Conservation (phyloP, 2,329 filamentous ascomycete species). For the Paracamarosporium sp. region DNA sequence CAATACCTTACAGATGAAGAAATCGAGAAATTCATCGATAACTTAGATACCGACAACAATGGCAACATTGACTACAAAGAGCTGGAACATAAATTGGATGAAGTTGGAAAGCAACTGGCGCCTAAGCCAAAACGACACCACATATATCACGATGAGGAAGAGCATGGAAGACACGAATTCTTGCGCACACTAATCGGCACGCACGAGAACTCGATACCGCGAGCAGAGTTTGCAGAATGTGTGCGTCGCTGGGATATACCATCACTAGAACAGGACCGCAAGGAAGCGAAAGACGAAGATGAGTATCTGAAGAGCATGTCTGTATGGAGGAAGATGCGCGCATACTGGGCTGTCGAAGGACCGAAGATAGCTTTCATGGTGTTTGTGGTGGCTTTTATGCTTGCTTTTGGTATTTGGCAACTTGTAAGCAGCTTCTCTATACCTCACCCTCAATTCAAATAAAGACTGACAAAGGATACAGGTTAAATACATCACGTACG, state of each 20-base stretch:
- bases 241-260: conserved; percentile 58
- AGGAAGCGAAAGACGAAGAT: conserved; percentile 55
- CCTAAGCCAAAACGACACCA: conserved; percentile 56
- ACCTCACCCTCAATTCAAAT: background rate
- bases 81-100: conserved; percentile 60
- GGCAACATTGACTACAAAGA: conserved; percentile 61
- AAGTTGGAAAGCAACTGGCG: conserved; percentile 59
- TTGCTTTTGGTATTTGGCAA: conserved; percentile 64
- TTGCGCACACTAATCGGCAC: conserved; percentile 58
- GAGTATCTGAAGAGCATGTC: conserved; percentile 56
- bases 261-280: conserved; percentile 55
- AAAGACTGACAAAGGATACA: background rate
- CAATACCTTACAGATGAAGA: conserved; percentile 53
- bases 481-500: conserved; percentile 57
- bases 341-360: conserved; percentile 64
- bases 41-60: conserved; percentile 60
- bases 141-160: conserved; percentile 51
- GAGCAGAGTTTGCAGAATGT: conserved; percentile 54
- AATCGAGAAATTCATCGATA: conserved; percentile 60
- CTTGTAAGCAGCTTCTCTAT: conserved; percentile 28
- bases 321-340: conserved; percentile 54
- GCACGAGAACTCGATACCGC: conserved; percentile 51
- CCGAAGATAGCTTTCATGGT: conserved; percentile 59
- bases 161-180: conserved; percentile 55
- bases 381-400: conserved; percentile 56